A percentile compares a stretch with the other conserved stretches of the same genome.
These are phyloP conservation scores for Amniculicola lignicola DNA, from an alignment of 495 filamentous ascomycete genomes.

Conservation along the genomic window DNA sequence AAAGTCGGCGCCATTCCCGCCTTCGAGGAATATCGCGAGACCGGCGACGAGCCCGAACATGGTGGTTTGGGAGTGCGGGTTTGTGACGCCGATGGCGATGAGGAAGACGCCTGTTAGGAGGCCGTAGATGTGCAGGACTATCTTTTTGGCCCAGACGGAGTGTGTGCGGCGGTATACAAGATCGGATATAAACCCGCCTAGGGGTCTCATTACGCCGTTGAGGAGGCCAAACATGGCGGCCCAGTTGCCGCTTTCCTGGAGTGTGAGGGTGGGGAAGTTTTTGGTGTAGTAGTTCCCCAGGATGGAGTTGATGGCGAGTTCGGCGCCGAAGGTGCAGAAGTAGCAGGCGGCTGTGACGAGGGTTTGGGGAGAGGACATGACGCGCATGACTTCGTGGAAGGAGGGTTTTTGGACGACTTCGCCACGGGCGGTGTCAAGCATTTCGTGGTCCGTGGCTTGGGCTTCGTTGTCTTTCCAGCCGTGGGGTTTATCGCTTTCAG, in stretches of 20 bases:
- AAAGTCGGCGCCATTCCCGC: conserved; percentile 41
- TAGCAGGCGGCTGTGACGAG: conserved; percentile 39
- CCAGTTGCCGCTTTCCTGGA: conserved; percentile 40
- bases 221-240: conserved; percentile 45
- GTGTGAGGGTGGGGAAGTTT: conserved; percentile 36
- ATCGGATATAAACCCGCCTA: conserved; percentile 40
- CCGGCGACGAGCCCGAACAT: conserved; percentile 39
- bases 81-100: conserved; percentile 36
- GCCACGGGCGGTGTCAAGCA: conserved; percentile 38
- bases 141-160: conserved; percentile 42
- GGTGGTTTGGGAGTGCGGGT: conserved; percentile 31
- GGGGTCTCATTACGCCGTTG: conserved; percentile 39
- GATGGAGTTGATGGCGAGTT: conserved; percentile 42
- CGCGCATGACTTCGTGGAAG: conserved; percentile 31
- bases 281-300: conserved; percentile 40
- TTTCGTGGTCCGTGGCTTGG: conserved; percentile 34
- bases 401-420: conserved; percentile 43
- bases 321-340: conserved; percentile 44
- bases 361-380: conserved; percentile 37
- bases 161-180: conserved; percentile 34
- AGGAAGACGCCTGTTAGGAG: conserved; percentile 39
- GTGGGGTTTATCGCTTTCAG: conserved; percentile 38
- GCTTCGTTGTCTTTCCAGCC: conserved; percentile 37
- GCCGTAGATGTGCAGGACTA: conserved; percentile 39
- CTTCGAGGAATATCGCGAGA: conserved; percentile 42